These are phyloP conservation scores for Cryptosporidium baileyi DNA, from an alignment of 169 alveolate genomes.

Conservation along the genomic window DNA sequence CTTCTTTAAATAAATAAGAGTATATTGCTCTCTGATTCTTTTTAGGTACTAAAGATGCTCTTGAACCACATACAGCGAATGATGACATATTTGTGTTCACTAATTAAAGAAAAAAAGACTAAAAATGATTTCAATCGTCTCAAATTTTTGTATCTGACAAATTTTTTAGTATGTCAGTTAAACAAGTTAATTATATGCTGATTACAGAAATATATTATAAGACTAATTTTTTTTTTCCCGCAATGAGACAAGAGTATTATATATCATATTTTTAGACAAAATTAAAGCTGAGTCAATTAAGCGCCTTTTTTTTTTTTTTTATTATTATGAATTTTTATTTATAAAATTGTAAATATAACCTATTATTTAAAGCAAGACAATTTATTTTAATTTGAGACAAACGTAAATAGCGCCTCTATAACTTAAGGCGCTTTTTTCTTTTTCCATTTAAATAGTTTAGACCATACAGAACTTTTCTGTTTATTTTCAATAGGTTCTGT, in stretches of 20 bases:
- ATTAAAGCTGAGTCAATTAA: not conserved
- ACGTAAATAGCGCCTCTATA: not conserved
- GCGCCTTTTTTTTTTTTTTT: not conserved
- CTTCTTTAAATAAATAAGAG: constrained; percentile 77
- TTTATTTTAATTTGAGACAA: not conserved
- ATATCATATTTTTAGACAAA: too few relatives aligned
- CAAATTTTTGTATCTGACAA: too few relatives aligned
- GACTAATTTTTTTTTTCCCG: too few relatives aligned
- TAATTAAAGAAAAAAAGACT: not conserved
- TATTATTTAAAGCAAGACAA: not conserved
- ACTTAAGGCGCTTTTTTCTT: not conserved
- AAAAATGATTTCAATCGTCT: not conserved
- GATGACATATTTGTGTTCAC: constrained; percentile 26
- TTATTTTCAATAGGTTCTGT: not conserved
- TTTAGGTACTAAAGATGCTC: constrained; percentile 68
- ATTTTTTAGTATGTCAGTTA: not conserved
- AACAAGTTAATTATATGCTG: not conserved
- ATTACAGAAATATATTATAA: too few relatives aligned
- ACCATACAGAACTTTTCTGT: not conserved
- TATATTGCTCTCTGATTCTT: constrained; percentile 69
- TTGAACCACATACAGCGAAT: constrained; percentile 67
- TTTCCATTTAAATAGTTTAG: not conserved
- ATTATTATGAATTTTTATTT: not conserved
- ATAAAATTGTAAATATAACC: too few relatives aligned
- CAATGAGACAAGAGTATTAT: too few relatives aligned